Evolutionary conservation across 306 rosid genomes (phyloP), one percentile per base, ranked within the genome.

Genomic region (Trifolium repens): DNA sequence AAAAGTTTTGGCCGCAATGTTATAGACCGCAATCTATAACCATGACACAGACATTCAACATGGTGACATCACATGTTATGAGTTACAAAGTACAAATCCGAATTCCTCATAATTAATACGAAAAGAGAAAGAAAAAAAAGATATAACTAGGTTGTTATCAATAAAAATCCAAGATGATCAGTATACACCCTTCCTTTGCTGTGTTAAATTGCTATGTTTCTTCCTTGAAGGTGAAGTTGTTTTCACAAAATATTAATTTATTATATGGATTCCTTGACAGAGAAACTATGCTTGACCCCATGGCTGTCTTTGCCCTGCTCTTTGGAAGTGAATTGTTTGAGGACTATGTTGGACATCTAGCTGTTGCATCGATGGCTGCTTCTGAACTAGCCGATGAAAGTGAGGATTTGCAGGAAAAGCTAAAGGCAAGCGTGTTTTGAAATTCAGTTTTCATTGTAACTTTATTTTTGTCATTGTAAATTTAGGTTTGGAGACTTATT

Each of bases 301-400:
- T 78, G 67, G 93, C 97, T 52, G 93, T 94, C 57, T 94, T 94
- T 68, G 89, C 97, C 32, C 86, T 90, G 75, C 91, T 90, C 67
- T 92, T 94, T 71, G 97, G 99, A 77, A 92, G 96, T 79, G 97
- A 92, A 82, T 73, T 90, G 80, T 94, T 94, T 80, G 99, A 94
- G 85, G 93, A 92, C 81, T 94, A 94, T 55, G 52, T 89, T 47
- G 97, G 99, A 70, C 97, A 92, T 85, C 76, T 92, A 72, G 93
- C 96, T 63, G 96, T 92, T 62, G 93, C 97, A 72, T 89, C 99
- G 9, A 90, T 94, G 96, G 91, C 97, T 75, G 88, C 97, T 73
- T 89, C 96, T 64, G 97, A 85, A 54, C 67, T 90, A 57, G 83
- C 78, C 1, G 87, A 78, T 42, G 93, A 90, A 74, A 78, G 15